Percentiles rank a stretch among this genome's conserved stretches.
Conservation (phyloP, 441 rosid genomes). For the Arabidopsis hybrid region DNA sequence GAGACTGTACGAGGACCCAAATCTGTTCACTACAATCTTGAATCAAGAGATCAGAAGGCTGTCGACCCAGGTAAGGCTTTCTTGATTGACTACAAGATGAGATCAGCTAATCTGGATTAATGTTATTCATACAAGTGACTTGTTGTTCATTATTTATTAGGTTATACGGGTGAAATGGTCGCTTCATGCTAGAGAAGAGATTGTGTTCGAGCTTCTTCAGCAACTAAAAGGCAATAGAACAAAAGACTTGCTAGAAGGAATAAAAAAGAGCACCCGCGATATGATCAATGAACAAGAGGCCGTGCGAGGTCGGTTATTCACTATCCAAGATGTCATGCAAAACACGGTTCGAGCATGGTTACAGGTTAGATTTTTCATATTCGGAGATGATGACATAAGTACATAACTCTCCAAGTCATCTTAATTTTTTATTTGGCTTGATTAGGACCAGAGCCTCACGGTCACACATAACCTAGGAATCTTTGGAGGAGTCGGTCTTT, state of each 20-base stretch:
- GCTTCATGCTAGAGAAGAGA: conserved; percentile 73
- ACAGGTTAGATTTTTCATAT: conserved; percentile 51
- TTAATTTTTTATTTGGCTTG: conserved; percentile 10
- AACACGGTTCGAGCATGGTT: conserved; percentile 72
- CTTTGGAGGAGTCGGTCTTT: conserved; percentile 69
- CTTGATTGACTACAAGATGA: conserved; percentile 1
- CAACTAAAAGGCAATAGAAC: conserved; percentile 58
- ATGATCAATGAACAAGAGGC: conserved; percentile 75
- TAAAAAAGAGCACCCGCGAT: conserved; percentile 57
- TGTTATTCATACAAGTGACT: background rate
- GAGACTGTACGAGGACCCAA: conserved; percentile 63
- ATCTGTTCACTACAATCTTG: conserved; percentile 56
- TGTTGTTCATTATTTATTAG: conserved; percentile 32
- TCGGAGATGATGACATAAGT: conserved; percentile 8
- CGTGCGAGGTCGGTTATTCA: conserved; percentile 65
- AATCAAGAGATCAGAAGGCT: conserved; percentile 72
- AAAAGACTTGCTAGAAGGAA: conserved; percentile 50
- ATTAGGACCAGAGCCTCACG: conserved; percentile 61
- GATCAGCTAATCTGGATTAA: conserved; percentile 3
- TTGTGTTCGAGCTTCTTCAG: conserved; percentile 69
- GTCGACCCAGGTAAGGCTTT: conserved; percentile 57
- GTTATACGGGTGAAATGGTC: conserved; percentile 76
- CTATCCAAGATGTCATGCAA: conserved; percentile 76
- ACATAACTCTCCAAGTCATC: conserved; percentile 6
- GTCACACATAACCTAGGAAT: conserved; percentile 72